Evolutionary conservation across 2,329 filamentous ascomycete genomes (phyloP).

Genomic region (Fusarium sp.): DNA sequence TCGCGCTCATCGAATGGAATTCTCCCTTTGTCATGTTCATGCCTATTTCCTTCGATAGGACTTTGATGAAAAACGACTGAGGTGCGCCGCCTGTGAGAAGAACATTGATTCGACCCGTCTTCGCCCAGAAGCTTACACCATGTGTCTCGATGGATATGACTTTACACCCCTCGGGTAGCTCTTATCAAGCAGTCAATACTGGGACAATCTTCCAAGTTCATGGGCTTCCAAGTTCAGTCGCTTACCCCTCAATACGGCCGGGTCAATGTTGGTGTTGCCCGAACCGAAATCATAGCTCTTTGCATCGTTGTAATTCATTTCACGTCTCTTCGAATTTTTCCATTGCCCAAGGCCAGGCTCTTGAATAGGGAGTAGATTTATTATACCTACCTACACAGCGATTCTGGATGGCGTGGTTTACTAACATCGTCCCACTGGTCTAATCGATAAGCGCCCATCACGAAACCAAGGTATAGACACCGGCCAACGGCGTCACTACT

Average conservation of each 20-base stretch:
- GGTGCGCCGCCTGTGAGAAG: rapidly evolving
- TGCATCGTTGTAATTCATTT: not conserved
- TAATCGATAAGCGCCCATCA: not conserved
- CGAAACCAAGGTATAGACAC: too few relatives aligned
- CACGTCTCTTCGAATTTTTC: too few relatives aligned
- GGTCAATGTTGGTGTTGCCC: not conserved
- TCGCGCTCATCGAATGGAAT: not conserved
- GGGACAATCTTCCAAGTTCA: too few relatives aligned
- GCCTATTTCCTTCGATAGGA: not conserved
- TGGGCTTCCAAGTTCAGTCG: not conserved
- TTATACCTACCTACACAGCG: not conserved
- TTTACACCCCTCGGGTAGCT: not conserved
- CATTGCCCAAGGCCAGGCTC: not conserved
- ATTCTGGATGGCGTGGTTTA: not conserved
- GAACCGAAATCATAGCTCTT: not conserved
- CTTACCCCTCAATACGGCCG: not conserved
- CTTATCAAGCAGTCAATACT: not conserved
- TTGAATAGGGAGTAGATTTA: not conserved
- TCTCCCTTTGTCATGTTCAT: not conserved
- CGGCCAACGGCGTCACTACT: too few relatives aligned
- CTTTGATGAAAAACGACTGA: not conserved
- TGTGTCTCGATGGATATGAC: not conserved
- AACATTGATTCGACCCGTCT: not conserved
- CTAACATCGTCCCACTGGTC: not conserved
- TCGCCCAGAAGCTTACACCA: not conserved